phyloP scores from a whole-genome alignment of 2,329 filamentous ascomycete species.

The Hymenotorrendiella dingleyae region DNA sequence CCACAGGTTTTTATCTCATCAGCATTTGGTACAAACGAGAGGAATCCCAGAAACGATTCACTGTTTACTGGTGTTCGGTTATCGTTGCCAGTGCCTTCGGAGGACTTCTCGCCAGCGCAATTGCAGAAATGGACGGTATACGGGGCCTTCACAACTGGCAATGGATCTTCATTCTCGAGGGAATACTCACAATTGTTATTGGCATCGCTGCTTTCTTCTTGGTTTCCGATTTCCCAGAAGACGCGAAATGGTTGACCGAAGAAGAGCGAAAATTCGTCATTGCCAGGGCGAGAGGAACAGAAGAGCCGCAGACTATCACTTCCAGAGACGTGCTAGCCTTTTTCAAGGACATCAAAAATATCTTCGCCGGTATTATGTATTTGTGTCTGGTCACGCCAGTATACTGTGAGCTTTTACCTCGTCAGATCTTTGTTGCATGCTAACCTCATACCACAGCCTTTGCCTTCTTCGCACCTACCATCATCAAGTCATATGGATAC shows the following conservation, averaged over 20 bases:
- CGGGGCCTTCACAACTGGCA: slow-evolving; percentile 53
- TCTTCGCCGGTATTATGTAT: background rate
- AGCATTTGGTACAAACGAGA: slow-evolving; percentile 63
- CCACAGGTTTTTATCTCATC: slow-evolving; percentile 32
- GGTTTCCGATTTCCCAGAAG: slow-evolving; percentile 62
- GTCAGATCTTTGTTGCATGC: background rate
- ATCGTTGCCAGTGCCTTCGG: slow-evolving; percentile 67
- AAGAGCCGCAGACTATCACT: slow-evolving; percentile 60
- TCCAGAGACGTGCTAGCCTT: slow-evolving; percentile 45
- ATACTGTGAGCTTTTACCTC: background rate
- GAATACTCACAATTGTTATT: slow-evolving; percentile 53
- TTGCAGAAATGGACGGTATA: slow-evolving; percentile 49
- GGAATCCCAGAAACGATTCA: slow-evolving; percentile 61
- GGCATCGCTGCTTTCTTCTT: slow-evolving; percentile 56
- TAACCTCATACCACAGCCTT: slow-evolving; percentile 65
- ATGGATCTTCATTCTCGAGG: slow-evolving; percentile 69
- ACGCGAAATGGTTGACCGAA: slow-evolving; percentile 57
- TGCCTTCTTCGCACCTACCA: slow-evolving; percentile 65
- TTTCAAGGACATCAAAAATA: slow-evolving; percentile 13
- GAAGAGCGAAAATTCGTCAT: slow-evolving; percentile 63
- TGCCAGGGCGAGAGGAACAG: slow-evolving; percentile 62
- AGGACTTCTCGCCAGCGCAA: slow-evolving; percentile 58
- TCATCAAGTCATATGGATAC: slow-evolving; percentile 56
- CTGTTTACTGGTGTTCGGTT: slow-evolving; percentile 64
- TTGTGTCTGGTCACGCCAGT: background rate